Percentiles rank a stretch among this genome's conserved stretches.
Conservation (phyloP, 2,329 filamentous ascomycete genomes). For the Helotiales sp. region DNA sequence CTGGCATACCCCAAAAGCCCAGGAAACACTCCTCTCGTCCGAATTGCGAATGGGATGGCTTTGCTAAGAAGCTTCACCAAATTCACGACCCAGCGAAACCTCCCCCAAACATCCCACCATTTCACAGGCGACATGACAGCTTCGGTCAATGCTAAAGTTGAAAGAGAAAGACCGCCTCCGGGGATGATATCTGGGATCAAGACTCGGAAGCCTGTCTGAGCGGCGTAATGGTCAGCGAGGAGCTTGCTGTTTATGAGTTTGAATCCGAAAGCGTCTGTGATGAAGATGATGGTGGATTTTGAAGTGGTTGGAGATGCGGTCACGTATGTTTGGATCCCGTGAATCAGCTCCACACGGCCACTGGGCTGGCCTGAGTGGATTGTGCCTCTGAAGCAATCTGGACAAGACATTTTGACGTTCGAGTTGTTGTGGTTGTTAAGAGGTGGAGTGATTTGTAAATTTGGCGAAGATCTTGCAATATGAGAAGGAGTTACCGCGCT, state of each 20-base stretch:
- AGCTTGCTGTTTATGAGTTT: background rate
- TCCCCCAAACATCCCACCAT: background rate
- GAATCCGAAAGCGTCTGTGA: background rate
- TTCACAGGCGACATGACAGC: background rate
- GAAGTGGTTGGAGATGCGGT: background rate
- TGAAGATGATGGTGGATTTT: conserved; percentile 1
- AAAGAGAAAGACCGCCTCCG: background rate
- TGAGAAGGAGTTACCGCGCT: no score
- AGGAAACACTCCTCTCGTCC: background rate
- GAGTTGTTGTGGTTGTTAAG: no score
- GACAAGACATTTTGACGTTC: background rate
- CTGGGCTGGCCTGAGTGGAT: background rate
- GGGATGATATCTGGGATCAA: background rate
- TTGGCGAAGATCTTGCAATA: no score
- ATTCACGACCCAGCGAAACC: background rate
- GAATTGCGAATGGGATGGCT: background rate
- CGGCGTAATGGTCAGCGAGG: background rate
- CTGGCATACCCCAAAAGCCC: background rate
- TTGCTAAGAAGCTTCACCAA: background rate
- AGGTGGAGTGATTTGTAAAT: no score
- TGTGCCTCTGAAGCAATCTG: conserved; percentile 1
- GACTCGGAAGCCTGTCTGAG: background rate
- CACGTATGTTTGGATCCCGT: background rate
- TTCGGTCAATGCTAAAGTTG: background rate
- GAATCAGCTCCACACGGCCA: background rate